A percentile compares a stretch with the other conserved stretches of the same genome.
These are phyloP conservation scores for Chromera velia DNA, from an alignment of 73 alveolate species.

Conservation along the genomic window DNA sequence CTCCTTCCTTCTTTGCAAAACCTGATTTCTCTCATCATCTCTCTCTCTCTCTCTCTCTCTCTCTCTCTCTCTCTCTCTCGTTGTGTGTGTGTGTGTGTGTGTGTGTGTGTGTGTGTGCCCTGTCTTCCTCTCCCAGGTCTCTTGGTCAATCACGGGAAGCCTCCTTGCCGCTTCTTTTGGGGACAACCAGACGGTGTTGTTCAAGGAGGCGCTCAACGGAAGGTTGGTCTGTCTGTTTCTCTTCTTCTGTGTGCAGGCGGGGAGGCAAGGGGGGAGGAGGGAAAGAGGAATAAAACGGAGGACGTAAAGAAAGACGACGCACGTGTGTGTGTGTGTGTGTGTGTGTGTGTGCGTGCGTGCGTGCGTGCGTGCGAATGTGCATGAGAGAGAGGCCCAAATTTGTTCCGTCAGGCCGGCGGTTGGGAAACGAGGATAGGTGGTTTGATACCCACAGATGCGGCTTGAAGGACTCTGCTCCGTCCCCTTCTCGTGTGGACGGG, in stretches of 20 bases:
- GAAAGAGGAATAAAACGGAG: no score
- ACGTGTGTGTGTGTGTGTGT: neutral
- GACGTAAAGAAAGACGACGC: no score
- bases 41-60: no score
- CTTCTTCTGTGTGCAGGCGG: neutral
- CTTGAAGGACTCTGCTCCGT: neutral
- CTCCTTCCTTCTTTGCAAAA: no score
- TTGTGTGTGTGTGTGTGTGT: no score
- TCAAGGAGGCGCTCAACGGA: neutral
- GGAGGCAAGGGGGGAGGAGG: no score
- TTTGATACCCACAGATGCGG: neutral
- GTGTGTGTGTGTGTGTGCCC: no score
- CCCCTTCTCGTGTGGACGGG: neutral
- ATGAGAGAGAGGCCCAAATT: neutral
- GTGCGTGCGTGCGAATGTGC: neutral
- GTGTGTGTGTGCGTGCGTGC: neutral
- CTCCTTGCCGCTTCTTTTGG: neutral
- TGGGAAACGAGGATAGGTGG: neutral
- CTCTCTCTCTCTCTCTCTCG: no score
- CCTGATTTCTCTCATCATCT: no score
- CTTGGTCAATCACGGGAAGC: neutral
- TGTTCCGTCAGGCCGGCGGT: neutral
- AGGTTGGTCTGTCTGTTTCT: neutral
- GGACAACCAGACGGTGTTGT: neutral
- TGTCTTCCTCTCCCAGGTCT: neutral